These are phyloP conservation scores for Metschnikowia peoriensis DNA, from an alignment of 805 yeast species.

Conservation along the genomic window DNA sequence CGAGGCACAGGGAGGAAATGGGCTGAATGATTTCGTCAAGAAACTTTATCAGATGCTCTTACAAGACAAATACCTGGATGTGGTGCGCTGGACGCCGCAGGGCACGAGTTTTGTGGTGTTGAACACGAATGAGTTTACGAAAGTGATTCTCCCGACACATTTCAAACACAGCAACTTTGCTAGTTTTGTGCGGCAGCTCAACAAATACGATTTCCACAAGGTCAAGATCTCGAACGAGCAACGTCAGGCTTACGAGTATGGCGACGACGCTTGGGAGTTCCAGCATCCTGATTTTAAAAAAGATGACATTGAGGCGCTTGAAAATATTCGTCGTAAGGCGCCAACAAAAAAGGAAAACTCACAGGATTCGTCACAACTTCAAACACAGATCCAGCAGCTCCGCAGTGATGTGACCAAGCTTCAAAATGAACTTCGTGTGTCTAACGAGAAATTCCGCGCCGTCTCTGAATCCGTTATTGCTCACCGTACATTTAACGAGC, in stretches of 20 bases:
- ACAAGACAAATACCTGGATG: slow-evolving; percentile 66
- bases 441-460: slow-evolving; percentile 56
- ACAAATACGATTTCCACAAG: slow-evolving; percentile 97
- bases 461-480: slow-evolving; percentile 60
- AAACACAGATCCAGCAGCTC: slow-evolving; percentile 21
- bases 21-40: slow-evolving; percentile 77
- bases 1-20: slow-evolving; percentile 26
- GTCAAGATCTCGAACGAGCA: slow-evolving; percentile 73
- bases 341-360: slow-evolving; percentile 49
- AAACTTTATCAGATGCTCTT: slow-evolving; percentile 83
- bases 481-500: slow-evolving; percentile 55
- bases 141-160: slow-evolving; percentile 83
- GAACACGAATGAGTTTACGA: slow-evolving; percentile 88
- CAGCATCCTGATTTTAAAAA: slow-evolving; percentile 83
- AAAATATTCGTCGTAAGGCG: slow-evolving; percentile 82
- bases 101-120: slow-evolving; percentile 88
- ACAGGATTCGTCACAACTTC: slow-evolving; percentile 10
- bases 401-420: slow-evolving; percentile 33
- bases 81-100: slow-evolving; percentile 81
- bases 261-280: slow-evolving; percentile 91
- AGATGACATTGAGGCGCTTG: slow-evolving; percentile 75
- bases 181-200: slow-evolving; percentile 89
- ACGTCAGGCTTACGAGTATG: slow-evolving; percentile 38
- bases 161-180: slow-evolving; percentile 96
- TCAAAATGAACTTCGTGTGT: slow-evolving; percentile 30